Conservation (phyloP, 495 filamentous ascomycete genomes). For the Podospora appendiculata region DNA sequence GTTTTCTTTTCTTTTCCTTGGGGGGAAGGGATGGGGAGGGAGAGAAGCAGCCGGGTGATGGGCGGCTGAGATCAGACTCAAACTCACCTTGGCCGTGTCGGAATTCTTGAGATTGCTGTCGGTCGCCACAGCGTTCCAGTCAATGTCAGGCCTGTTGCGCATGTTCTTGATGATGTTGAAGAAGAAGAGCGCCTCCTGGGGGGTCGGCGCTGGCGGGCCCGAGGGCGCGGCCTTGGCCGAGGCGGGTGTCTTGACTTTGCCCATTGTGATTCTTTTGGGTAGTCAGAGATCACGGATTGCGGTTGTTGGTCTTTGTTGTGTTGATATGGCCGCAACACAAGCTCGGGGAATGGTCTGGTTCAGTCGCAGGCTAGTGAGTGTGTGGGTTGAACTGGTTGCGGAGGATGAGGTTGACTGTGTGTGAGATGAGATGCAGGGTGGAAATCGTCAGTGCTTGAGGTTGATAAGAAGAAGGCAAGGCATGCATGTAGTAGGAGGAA, state of each 20-base stretch:
- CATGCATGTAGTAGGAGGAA: too few species aligned
- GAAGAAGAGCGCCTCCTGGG: conserved; percentile 10
- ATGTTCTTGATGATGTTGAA: conserved; percentile 10
- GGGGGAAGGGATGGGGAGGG: not conserved
- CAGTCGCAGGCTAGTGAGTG: too few species aligned
- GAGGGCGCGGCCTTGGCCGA: not conserved
- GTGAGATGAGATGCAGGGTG: too few species aligned
- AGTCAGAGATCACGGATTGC: too few species aligned
- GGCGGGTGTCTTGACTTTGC: not conserved
- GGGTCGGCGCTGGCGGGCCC: conserved; percentile 1
- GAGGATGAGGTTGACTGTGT: too few species aligned
- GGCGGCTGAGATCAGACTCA: not conserved
- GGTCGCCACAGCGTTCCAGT: conserved; percentile 11
- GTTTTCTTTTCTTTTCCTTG: too few species aligned
- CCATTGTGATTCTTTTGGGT: not conserved
- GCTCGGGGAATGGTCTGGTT: too few species aligned
- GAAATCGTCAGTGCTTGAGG: too few species aligned
- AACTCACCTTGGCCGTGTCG: conserved; percentile 15
- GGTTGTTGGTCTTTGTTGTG: too few species aligned
- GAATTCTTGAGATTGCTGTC: conserved; percentile 12
- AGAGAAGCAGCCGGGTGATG: not conserved
- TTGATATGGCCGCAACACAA: too few species aligned
- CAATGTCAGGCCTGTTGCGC: conserved; percentile 11
- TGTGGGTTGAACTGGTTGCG: too few species aligned
- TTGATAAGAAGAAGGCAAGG: too few species aligned